Evolutionary conservation across 2,329 filamentous ascomycete species (phyloP).

Genomic region (Alternaria sp.): DNA sequence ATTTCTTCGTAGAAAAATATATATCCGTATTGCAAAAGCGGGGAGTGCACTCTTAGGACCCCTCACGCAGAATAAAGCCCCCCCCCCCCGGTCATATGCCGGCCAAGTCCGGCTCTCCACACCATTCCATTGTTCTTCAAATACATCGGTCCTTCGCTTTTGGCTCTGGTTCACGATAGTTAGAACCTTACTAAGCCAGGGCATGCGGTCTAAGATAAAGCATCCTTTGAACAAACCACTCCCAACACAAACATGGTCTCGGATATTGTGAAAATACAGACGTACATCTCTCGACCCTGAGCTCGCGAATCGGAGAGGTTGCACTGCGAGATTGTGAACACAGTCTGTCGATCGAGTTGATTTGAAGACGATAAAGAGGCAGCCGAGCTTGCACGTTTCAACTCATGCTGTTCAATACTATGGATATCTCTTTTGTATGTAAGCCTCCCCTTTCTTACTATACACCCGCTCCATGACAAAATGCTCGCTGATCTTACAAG

Average conservation of each 20-base stretch:
- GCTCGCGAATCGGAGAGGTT: no score
- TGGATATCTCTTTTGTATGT: neutral
- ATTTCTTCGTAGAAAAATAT: neutral
- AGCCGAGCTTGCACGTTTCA: neutral
- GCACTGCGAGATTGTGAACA: neutral
- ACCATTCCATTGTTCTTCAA: neutral
- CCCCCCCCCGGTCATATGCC: neutral
- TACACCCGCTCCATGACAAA: neutral
- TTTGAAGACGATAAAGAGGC: neutral
- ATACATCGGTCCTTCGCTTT: neutral
- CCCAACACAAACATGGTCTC: no score
- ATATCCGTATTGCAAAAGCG: neutral
- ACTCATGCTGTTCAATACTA: neutral
- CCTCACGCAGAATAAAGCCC: neutral
- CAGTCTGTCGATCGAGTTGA: neutral
- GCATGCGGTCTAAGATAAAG: no score
- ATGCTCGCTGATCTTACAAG: neutral
- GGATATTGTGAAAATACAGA: no score
- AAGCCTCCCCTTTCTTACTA: neutral
- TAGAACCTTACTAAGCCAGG: neutral
- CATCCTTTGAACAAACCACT: no score
- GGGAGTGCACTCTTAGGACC: no score
- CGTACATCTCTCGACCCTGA: no score
- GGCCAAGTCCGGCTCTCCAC: neutral
- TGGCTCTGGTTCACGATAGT: neutral